Percentiles rank a stretch among this genome's conserved stretches.
These are phyloP conservation scores for Verbena officinalis DNA, from an alignment of 257 asterid genomes.

Conservation along the genomic window DNA sequence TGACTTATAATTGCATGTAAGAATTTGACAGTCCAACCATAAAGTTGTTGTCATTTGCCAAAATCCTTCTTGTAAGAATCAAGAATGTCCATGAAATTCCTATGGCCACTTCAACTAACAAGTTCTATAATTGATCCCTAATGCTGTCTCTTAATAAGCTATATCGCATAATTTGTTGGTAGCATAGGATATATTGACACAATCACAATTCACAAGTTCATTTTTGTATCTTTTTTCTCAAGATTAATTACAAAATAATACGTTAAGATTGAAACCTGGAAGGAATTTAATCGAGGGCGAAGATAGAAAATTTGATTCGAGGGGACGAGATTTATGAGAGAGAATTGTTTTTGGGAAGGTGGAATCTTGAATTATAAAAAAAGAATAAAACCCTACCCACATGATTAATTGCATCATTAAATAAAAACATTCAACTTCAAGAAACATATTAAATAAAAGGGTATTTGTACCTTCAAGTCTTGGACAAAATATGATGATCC, in stretches of 20 bases:
- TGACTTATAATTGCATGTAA: constrained; percentile 28
- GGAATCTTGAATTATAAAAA: too few species aligned
- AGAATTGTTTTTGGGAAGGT: too few species aligned
- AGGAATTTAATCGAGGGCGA: too few species aligned
- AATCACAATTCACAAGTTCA: too few species aligned
- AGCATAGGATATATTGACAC: too few species aligned
- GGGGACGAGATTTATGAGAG: too few species aligned
- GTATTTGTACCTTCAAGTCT: constrained; percentile 38
- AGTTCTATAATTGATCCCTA: neutral
- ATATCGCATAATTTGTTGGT: too few species aligned
- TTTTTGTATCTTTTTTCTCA: too few species aligned
- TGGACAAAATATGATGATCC: constrained; percentile 24
- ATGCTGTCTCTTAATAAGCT: neutral
- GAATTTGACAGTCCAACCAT: constrained; percentile 59
- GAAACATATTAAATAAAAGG: neutral
- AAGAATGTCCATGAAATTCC: neutral
- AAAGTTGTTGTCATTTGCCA: constrained; percentile 55
- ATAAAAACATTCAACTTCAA: constrained; percentile 1
- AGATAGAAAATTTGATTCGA: too few species aligned
- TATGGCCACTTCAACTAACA: neutral
- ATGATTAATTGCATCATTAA: constrained; percentile 9
- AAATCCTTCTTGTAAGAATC: constrained; percentile 27
- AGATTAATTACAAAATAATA: neutral
- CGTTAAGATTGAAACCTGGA: too few species aligned
- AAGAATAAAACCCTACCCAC: neutral